A percentile compares a stretch with the other conserved stretches of the same genome.
Conservation (phyloP, 176 grass and related monocot genomes). For the Phoenix roebelenii region DNA sequence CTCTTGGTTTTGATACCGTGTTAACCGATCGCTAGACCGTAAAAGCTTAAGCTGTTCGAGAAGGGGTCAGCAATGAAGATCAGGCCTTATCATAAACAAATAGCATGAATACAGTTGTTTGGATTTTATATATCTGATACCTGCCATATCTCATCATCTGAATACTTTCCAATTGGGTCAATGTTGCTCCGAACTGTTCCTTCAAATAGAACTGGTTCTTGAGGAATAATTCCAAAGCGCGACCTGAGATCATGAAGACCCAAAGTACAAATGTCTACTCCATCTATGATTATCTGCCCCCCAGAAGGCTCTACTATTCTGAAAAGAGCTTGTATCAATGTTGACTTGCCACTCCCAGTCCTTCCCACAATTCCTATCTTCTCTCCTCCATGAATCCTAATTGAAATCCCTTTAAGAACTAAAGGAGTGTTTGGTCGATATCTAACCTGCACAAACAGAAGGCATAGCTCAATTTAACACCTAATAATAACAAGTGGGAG, state of each 20-base stretch:
- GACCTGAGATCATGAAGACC: constrained; percentile 98
- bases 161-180: constrained; percentile 69
- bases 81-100: too few species aligned
- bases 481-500: too few species aligned
- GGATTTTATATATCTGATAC: constrained; percentile 19
- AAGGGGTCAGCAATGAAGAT: too few species aligned
- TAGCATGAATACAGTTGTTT: too few species aligned
- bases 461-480: too few species aligned
- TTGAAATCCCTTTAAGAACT: constrained; percentile 81
- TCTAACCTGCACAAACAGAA: constrained; percentile 41
- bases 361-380: constrained; percentile 90
- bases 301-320: constrained; percentile 87
- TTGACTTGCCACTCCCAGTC: constrained; percentile 96
- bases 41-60: too few species aligned
- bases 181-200: constrained; percentile 83
- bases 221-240: constrained; percentile 89
- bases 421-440: constrained; percentile 80
- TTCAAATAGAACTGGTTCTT: constrained; percentile 94
- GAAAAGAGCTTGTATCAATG: constrained; percentile 91
- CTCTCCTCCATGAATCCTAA: constrained; percentile 65
- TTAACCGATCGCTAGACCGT: too few species aligned
- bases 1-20: too few species aligned
- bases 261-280: constrained; percentile 71
- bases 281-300: constrained; percentile 71
- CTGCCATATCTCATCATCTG: constrained; percentile 96